Percentiles rank a stretch among this genome's conserved stretches.
These are phyloP conservation scores for Neurospora sp. DNA, from an alignment of 495 filamentous ascomycete species.

Conservation along the genomic window DNA sequence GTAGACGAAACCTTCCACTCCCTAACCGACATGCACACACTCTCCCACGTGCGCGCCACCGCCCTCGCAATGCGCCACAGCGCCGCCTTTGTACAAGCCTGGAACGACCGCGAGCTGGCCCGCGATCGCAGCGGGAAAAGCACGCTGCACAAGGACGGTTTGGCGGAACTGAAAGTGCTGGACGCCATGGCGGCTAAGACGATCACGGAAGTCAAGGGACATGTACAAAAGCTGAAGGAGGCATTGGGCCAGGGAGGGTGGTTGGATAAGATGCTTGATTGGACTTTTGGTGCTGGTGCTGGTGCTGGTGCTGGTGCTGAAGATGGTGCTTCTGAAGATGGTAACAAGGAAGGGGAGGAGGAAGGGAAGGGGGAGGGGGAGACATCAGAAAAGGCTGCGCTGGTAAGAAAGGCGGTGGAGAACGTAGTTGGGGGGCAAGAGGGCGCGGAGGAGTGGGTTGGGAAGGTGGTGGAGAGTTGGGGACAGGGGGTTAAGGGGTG, in stretches of 20 bases:
- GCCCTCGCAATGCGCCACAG: conserved; percentile 25
- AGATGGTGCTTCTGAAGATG: not conserved
- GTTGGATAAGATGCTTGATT: conserved; percentile 25
- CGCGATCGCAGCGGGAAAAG: conserved; percentile 28
- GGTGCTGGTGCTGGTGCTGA: not conserved
- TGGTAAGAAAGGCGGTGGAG: conserved; percentile 10
- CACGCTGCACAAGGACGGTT: conserved; percentile 22
- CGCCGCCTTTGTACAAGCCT: conserved; percentile 19
- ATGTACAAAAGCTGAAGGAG: conserved; percentile 23
- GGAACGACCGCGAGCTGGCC: conserved; percentile 27
- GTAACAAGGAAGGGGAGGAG: not conserved
- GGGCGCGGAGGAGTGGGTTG: conserved; percentile 30
- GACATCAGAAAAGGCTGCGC: not conserved
- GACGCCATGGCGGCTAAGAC: conserved; percentile 15
- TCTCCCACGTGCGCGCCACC: conserved; percentile 29
- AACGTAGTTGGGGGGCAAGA: conserved; percentile 17
- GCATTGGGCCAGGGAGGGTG: conserved; percentile 26
- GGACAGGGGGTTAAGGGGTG: conserved; percentile 32
- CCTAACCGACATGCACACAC: conserved; percentile 12
- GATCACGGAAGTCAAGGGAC: conserved; percentile 20
- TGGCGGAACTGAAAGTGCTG: conserved; percentile 28
- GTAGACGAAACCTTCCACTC: not conserved
- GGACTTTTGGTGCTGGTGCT: conserved; percentile 6
- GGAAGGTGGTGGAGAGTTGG: conserved; percentile 33
- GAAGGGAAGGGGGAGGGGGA: conserved; percentile 11